A percentile compares a stretch with the other conserved stretches of the same genome.
Evolutionary conservation across 768 basidiomycete genomes (phyloP).

Genomic region (Hebeloma cylindrosporum): DNA sequence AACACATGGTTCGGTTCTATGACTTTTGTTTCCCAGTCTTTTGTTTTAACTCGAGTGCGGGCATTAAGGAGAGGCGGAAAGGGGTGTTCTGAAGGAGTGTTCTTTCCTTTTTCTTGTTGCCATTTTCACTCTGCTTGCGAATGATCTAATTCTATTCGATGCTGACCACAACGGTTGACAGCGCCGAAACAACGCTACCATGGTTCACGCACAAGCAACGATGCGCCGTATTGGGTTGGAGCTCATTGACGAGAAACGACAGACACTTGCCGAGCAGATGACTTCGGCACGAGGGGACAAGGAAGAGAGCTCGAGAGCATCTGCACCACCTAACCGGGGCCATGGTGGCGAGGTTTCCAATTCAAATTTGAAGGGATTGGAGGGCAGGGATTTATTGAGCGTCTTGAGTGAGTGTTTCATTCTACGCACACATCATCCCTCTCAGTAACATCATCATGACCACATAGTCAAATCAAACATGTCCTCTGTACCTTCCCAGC

Average conservation of each 20-base stretch:
- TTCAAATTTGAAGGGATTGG: conserved; percentile 22
- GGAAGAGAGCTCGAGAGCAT: not conserved
- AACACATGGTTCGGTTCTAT: no score
- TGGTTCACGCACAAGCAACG: conserved; percentile 43
- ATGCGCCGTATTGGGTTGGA: conserved; percentile 54
- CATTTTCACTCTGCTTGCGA: no score
- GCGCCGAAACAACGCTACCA: conserved; percentile 46
- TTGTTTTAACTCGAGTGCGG: no score
- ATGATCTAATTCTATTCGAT: no score
- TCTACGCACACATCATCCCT: not conserved
- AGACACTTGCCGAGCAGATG: conserved; percentile 32
- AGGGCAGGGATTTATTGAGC: conserved; percentile 56
- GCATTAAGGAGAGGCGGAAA: no score
- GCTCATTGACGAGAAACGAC: conserved; percentile 51
- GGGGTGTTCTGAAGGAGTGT: no score
- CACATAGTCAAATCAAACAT: conserved; percentile 61
- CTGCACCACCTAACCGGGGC: no score
- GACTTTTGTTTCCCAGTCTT: no score
- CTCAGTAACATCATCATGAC: not conserved
- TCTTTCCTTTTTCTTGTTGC: no score
- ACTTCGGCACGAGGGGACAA: conserved; percentile 9
- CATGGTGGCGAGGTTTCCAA: no score
- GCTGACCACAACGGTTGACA: conserved; percentile 20
- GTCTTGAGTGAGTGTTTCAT: conserved; percentile 45
- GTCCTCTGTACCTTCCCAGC: conserved; percentile 42